phyloP scores from a whole-genome alignment of 1,284 basidiomycete species.

The Exobasidium cylindrosporum region DNA sequence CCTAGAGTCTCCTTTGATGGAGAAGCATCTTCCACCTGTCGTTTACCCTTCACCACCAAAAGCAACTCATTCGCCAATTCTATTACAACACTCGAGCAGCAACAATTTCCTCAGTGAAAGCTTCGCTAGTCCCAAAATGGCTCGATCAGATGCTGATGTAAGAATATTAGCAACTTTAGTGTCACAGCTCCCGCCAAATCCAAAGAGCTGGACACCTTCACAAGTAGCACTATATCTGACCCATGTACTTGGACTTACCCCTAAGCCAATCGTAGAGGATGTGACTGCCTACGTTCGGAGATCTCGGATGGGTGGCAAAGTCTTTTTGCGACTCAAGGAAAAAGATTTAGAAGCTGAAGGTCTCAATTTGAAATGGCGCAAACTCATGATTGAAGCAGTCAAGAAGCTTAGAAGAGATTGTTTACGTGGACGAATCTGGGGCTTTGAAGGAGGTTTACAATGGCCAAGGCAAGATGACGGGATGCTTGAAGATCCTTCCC shows the following conservation, averaged over 20 bases:
- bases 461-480: conserved; percentile 30
- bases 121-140: not conserved
- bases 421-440: conserved; percentile 43
- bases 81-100: conserved; percentile 12
- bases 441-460: conserved; percentile 25
- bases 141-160: not conserved
- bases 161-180: not conserved
- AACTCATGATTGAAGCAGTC: conserved; percentile 44
- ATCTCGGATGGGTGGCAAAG: conserved; percentile 38
- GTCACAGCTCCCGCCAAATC: conserved; percentile 28
- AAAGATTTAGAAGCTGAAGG: conserved; percentile 39
- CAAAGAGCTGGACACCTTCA: conserved; percentile 42
- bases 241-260: conserved; percentile 42
- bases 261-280: conserved; percentile 42
- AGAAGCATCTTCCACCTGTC: conserved; percentile 13
- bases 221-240: conserved; percentile 48
- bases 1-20: not conserved
- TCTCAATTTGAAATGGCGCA: conserved; percentile 44
- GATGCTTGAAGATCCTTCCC: conserved; percentile 20
- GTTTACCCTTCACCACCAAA: not conserved
- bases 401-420: conserved; percentile 39
- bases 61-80: not conserved
- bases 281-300: conserved; percentile 42
- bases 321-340: conserved; percentile 42
- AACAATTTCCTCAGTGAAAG: conserved; percentile 11